Evolutionary conservation across 1,139 yeast genomes (phyloP).

Genomic region (Suhomyces kunorum): DNA sequence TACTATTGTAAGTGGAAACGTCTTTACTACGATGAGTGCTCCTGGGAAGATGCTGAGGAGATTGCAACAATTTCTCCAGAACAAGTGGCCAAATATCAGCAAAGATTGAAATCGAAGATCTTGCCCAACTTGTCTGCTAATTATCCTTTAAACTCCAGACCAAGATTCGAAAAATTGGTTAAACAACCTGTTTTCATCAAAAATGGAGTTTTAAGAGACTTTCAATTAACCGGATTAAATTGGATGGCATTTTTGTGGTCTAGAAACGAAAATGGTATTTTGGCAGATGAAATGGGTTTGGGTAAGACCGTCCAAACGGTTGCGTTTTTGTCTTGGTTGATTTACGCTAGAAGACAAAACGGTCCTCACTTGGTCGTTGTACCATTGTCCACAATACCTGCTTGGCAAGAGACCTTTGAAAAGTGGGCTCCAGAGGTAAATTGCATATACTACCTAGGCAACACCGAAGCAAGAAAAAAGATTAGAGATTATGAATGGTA

Average conservation of each 20-base stretch:
- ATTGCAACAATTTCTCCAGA: constrained; percentile 84
- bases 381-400: constrained; percentile 93
- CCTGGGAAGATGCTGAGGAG: constrained; percentile 94
- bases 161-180: constrained; percentile 82
- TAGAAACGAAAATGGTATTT: constrained; percentile 92
- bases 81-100: constrained; percentile 82
- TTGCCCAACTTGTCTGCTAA: constrained; percentile 79
- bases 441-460: constrained; percentile 90
- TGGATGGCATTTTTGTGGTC: constrained; percentile 99
- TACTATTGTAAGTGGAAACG: constrained; percentile 94
- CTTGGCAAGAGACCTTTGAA: constrained; percentile 99
- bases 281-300: constrained; percentile 99
- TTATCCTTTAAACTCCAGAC: constrained; percentile 72
- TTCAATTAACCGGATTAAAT: constrained; percentile 95
- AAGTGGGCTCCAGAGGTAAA: constrained; percentile 97
- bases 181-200: constrained; percentile 89
- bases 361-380: constrained; percentile 97
- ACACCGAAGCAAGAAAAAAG: constrained; percentile 77
- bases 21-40: constrained; percentile 89
- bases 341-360: constrained; percentile 90
- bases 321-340: constrained; percentile 89
- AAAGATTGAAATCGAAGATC: constrained; percentile 77
- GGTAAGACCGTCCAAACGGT: constrained; percentile 99
- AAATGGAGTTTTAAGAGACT: constrained; percentile 91
- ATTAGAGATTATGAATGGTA: constrained; percentile 87